These are phyloP conservation scores for Suhomyces panamericanus DNA, from an alignment of 1,139 yeast species.

Conservation along the genomic window DNA sequence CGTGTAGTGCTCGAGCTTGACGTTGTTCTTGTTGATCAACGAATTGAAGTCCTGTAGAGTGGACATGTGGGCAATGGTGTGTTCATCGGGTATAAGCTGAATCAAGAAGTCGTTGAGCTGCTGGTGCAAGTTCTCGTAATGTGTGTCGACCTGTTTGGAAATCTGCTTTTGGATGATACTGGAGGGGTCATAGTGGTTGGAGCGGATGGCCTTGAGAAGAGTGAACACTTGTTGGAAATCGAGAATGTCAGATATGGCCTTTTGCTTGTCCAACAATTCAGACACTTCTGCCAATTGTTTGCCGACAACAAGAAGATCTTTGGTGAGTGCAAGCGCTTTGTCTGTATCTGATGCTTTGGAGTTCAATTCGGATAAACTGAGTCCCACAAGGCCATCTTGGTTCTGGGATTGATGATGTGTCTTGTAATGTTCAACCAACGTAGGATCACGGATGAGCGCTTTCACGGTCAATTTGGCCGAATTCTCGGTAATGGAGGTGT, in stretches of 20 bases:
- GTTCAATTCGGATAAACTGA: constrained; percentile 13
- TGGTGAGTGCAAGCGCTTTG: constrained; percentile 10
- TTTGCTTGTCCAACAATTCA: constrained; percentile 13
- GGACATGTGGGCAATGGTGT: constrained; percentile 21
- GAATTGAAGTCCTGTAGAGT: constrained; percentile 18
- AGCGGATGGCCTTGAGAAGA: constrained; percentile 8
- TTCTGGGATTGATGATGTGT: constrained; percentile 2
- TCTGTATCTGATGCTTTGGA: constrained; percentile 11
- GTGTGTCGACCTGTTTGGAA: constrained; percentile 5
- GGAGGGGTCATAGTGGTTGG: constrained; percentile 4
- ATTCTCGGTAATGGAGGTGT: neutral
- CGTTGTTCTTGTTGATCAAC: constrained; percentile 16
- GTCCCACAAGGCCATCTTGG: constrained; percentile 5
- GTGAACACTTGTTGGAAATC: constrained; percentile 18
- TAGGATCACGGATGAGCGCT: constrained; percentile 9
- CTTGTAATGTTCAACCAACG: constrained; percentile 3
- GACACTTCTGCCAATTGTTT: constrained; percentile 12
- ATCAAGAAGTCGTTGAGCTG: constrained; percentile 24
- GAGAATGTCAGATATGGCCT: constrained; percentile 15
- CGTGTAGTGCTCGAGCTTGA: constrained; percentile 16
- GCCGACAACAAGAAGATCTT: constrained; percentile 4
- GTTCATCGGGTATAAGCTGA: constrained; percentile 25
- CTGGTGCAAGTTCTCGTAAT: constrained; percentile 13
- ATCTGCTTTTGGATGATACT: constrained; percentile 11
- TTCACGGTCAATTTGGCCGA: neutral